Conservation (phyloP, 2,329 filamentous ascomycete species). For the Trichoderma harzianum region DNA sequence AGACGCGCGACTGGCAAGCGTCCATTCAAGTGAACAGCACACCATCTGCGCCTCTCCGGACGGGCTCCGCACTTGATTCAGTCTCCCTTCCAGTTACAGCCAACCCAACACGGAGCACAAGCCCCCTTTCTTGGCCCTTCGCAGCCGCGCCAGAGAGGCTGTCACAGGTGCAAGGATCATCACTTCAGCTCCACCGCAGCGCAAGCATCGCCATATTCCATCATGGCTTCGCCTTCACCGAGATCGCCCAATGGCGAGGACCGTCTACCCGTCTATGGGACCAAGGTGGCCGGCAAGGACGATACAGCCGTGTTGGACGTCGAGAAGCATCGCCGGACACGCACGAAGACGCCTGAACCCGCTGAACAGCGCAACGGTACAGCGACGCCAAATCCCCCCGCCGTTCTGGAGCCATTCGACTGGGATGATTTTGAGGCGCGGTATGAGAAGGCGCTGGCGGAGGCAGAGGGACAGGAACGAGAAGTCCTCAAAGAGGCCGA, state of each 20-base stretch:
- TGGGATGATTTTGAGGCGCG: slow-evolving; percentile 73
- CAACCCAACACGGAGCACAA: neutral
- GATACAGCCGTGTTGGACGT: slow-evolving; percentile 25
- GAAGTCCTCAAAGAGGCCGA: slow-evolving; percentile 65
- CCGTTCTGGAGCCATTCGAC: slow-evolving; percentile 58
- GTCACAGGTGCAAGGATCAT: slow-evolving; percentile 3
- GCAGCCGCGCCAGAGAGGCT: neutral
- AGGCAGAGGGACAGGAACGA: slow-evolving; percentile 61
- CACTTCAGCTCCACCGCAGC: slow-evolving; percentile 3
- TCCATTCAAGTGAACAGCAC: neutral
- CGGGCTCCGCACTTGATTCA: slow-evolving; percentile 7
- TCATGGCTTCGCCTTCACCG: slow-evolving; percentile 22
- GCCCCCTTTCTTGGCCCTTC: neutral
- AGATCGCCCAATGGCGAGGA: slow-evolving; percentile 16
- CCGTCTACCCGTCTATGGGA: slow-evolving; percentile 7
- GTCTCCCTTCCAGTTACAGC: neutral
- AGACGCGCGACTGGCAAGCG: neutral
- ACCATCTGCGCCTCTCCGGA: neutral
- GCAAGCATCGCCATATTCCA: neutral
- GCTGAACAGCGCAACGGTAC: slow-evolving; percentile 31
- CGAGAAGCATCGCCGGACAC: slow-evolving; percentile 22
- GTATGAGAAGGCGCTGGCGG: slow-evolving; percentile 63
- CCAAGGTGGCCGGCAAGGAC: slow-evolving; percentile 19
- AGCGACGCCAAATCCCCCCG: slow-evolving; percentile 48
- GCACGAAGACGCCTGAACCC: slow-evolving; percentile 39